Conservation (phyloP, 352 stramenopile genomes). For the Aphanomyces cochlioides region DNA sequence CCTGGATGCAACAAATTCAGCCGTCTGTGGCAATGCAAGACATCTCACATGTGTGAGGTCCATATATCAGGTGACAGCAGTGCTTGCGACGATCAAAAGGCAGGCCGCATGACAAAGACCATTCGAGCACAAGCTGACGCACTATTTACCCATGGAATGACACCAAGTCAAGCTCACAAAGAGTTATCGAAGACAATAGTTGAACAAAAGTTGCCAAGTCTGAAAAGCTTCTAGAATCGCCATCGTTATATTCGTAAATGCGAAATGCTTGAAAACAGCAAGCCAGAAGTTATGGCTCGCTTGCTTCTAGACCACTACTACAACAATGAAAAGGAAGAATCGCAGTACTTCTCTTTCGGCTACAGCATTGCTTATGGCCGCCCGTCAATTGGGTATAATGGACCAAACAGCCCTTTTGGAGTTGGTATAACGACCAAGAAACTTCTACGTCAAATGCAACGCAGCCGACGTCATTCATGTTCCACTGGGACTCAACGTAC, state of each 20-base stretch:
- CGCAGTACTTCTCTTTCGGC: neutral
- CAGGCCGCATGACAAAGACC: neutral
- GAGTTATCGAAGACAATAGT: neutral
- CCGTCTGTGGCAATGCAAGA: neutral
- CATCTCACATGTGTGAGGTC: neutral
- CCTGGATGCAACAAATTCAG: neutral
- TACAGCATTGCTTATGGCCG: neutral
- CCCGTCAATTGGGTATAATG: neutral
- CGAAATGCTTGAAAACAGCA: neutral
- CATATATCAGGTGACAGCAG: neutral
- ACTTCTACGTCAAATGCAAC: slow-evolving; percentile 2
- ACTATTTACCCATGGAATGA: neutral
- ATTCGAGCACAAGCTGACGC: neutral
- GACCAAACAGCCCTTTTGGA: neutral
- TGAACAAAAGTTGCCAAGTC: neutral
- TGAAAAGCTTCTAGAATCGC: neutral
- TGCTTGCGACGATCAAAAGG: neutral
- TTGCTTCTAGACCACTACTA: neutral
- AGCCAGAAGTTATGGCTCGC: neutral
- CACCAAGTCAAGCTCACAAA: neutral
- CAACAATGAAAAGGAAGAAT: neutral
- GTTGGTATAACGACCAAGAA: neutral
- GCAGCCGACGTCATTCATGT: neutral
- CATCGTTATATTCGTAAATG: neutral
- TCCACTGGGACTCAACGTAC: neutral